Evolutionary conservation across 2,329 filamentous ascomycete species (phyloP).

Genomic region (Ceratocystis albifundus): DNA sequence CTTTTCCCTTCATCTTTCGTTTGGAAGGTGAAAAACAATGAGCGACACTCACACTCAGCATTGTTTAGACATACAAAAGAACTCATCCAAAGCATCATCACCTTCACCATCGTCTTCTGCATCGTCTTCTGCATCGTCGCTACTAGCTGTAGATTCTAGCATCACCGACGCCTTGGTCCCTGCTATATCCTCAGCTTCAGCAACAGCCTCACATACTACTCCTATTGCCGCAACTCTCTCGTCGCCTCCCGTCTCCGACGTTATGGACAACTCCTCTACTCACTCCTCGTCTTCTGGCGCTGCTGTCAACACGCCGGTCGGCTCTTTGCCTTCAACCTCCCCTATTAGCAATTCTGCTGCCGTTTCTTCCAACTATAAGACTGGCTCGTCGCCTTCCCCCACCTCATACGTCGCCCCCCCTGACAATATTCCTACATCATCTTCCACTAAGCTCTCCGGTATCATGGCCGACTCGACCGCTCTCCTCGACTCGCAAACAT

Average conservation of each 20-base stretch:
- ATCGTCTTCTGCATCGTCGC: too few species aligned
- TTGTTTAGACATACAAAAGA: slow-evolving; percentile 36
- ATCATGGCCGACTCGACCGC: slow-evolving; percentile 19
- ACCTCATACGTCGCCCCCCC: background rate
- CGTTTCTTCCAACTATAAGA: background rate
- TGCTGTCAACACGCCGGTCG: slow-evolving; percentile 11
- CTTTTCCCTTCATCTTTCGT: slow-evolving; percentile 43
- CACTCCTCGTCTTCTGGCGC: background rate
- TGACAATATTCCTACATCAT: background rate
- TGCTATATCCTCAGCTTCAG: background rate
- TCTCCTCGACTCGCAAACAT: background rate
- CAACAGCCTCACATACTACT: too few species aligned
- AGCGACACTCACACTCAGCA: slow-evolving; percentile 13
- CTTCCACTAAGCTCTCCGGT: slow-evolving; percentile 11
- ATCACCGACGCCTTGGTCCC: background rate
- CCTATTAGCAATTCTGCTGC: slow-evolving; percentile 7
- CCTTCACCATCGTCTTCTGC: background rate
- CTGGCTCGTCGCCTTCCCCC: background rate
- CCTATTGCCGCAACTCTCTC: background rate
- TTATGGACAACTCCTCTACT: background rate
- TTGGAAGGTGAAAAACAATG: slow-evolving; percentile 27
- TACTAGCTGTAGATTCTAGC: too few species aligned
- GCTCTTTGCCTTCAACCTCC: slow-evolving; percentile 12
- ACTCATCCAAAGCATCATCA: slow-evolving; percentile 42
- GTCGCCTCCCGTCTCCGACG: background rate